Conservation (phyloP, 2,329 filamentous ascomycete species). For the Dactylellina sp. region DNA sequence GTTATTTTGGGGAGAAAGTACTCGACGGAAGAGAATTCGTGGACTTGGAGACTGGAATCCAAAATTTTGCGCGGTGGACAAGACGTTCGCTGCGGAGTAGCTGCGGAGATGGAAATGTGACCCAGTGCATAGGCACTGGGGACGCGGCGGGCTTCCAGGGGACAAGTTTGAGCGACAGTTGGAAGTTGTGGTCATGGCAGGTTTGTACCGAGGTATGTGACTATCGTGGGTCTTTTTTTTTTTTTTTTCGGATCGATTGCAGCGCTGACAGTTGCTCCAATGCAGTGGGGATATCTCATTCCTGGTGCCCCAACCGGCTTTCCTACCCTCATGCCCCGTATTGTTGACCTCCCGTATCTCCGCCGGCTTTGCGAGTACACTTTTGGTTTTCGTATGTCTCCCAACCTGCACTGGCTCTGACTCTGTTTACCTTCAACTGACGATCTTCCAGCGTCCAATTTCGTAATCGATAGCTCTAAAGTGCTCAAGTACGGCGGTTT, state of each 20-base stretch:
- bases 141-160: constrained; percentile 7
- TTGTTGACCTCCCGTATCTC: constrained; percentile 60
- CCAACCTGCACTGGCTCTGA: constrained; percentile 67
- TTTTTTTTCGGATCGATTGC: not conserved
- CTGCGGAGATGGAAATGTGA: constrained; percentile 26
- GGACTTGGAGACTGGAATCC: constrained; percentile 35
- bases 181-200: constrained; percentile 51
- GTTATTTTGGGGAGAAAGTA: constrained; percentile 8
- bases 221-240: too few relatives aligned
- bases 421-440: constrained; percentile 67
- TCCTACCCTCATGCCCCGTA: constrained; percentile 67
- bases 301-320: constrained; percentile 62
- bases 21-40: not conserved
- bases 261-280: too few relatives aligned
- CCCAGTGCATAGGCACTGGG: constrained; percentile 16
- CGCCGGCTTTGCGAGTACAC: constrained; percentile 76
- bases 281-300: constrained; percentile 61
- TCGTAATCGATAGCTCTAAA: constrained; percentile 71
- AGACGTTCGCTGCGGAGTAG: constrained; percentile 4
- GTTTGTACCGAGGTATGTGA: constrained; percentile 49
- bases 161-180: constrained; percentile 18
- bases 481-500: constrained; percentile 84
- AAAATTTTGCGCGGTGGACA: constrained; percentile 49
- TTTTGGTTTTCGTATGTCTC: constrained; percentile 79
- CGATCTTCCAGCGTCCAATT: constrained; percentile 76